phyloP scores from a whole-genome alignment of 2,329 filamentous ascomycete genomes.

The Stachybotrys chartarum region DNA sequence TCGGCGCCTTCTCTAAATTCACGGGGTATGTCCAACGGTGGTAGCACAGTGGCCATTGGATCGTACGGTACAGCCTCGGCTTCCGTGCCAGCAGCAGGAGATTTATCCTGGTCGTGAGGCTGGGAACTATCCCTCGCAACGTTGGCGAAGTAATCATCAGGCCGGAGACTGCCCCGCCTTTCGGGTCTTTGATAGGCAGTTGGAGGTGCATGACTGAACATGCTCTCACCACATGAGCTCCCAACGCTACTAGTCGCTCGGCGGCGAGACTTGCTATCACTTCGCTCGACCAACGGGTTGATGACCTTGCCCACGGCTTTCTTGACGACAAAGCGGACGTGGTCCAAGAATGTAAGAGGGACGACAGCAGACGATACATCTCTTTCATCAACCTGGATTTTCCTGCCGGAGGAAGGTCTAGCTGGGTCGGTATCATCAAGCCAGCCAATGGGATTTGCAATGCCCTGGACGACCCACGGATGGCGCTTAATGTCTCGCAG shows the following conservation, averaged over 20 bases:
- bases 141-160: constrained; percentile 47
- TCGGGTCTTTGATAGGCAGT: constrained; percentile 45
- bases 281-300: constrained; percentile 50
- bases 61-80: constrained; percentile 26
- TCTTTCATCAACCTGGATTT: constrained; percentile 84
- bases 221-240: constrained; percentile 54
- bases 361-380: constrained; percentile 89
- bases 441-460: constrained; percentile 71
- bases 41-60: constrained; percentile 31
- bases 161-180: constrained; percentile 45
- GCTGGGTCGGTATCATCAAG: constrained; percentile 90
- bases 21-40: constrained; percentile 16
- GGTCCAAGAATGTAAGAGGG: constrained; percentile 79
- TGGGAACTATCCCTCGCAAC: constrained; percentile 24
- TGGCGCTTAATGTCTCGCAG: constrained; percentile 90
- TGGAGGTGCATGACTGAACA: constrained; percentile 36
- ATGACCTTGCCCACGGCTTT: constrained; percentile 59
- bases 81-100: constrained; percentile 11
- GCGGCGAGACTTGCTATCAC: constrained; percentile 45
- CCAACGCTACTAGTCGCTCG: constrained; percentile 56
- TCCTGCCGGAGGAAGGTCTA: constrained; percentile 68
- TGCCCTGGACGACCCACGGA: constrained; percentile 77
- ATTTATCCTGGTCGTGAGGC: constrained; percentile 7
- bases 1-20: constrained; percentile 15
- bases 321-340: constrained; percentile 71